These are phyloP conservation scores for Leersia perrieri DNA, from an alignment of 176 grass and related monocot species.

Conservation along the genomic window DNA sequence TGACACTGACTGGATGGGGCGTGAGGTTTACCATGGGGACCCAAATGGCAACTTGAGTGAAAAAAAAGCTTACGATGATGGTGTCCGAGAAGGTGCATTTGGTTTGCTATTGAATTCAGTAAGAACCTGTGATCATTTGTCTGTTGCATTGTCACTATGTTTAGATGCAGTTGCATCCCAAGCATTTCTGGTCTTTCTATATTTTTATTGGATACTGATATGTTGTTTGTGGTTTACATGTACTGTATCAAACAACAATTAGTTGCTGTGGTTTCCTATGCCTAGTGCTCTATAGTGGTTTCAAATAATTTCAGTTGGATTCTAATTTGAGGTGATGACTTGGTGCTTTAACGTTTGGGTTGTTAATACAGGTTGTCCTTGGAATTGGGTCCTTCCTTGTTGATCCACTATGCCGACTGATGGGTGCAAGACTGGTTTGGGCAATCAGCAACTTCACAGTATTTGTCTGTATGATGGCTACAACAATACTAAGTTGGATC, in stretches of 20 bases:
- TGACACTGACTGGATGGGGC: conserved; percentile 99
- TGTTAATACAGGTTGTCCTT: conserved; percentile 70
- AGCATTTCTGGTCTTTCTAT: background rate
- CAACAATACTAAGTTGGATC: conserved; percentile 70
- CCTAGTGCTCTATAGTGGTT: background rate
- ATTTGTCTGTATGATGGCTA: conserved; percentile 90
- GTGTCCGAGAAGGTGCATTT: conserved; percentile 99
- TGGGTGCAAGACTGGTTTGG: conserved; percentile 93
- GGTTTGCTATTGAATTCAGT: conserved; percentile 99
- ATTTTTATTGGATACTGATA: background rate
- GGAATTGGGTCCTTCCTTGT: conserved; percentile 85
- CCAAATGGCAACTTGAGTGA: conserved; percentile 74
- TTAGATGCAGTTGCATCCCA: background rate
- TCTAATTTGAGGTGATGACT: background rate
- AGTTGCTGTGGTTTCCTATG: background rate
- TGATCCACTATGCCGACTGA: conserved; percentile 74
- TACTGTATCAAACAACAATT: background rate
- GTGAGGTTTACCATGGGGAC: conserved; percentile 93
- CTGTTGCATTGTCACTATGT: conserved; percentile 1
- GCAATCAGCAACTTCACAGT: conserved; percentile 93
- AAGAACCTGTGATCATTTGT: conserved; percentile 50
- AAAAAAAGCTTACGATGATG: conserved; percentile 63
- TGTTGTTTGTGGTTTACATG: background rate
- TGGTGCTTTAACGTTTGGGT: conserved; percentile 11
- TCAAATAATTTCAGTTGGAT: background rate